These are phyloP conservation scores for Talaromyces sp. DNA, from an alignment of 2,329 filamentous ascomycete species.

Conservation along the genomic window DNA sequence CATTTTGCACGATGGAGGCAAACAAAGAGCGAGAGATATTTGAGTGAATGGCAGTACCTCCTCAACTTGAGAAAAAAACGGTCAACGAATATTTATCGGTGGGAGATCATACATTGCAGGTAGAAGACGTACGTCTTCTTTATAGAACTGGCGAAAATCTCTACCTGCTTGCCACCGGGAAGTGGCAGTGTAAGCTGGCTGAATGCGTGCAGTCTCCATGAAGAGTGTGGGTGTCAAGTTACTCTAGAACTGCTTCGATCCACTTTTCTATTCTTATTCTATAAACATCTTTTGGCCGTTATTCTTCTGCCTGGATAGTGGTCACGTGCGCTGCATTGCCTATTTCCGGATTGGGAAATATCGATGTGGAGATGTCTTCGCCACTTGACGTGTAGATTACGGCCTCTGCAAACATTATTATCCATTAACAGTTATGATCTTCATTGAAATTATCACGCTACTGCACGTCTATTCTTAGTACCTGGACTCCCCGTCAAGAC, in stretches of 20 bases:
- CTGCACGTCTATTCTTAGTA: background rate
- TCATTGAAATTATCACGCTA: background rate
- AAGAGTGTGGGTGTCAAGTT: background rate
- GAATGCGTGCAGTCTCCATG: background rate
- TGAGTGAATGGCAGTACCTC: background rate
- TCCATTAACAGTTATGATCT: background rate
- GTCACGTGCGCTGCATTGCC: background rate
- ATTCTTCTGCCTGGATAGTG: background rate
- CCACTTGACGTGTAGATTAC: background rate
- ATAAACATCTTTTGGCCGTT: background rate
- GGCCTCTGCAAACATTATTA: background rate
- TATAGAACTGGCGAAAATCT: background rate
- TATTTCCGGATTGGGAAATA: background rate
- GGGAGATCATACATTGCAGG: background rate
- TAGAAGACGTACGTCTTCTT: background rate
- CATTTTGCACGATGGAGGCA: conserved; percentile 20
- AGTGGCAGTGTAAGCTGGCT: background rate
- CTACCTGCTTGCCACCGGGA: background rate
- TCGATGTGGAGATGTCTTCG: background rate
- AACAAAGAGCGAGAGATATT: background rate
- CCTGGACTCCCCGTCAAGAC: background rate
- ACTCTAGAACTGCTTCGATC: background rate
- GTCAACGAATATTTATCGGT: background rate
- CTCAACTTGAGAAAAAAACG: background rate
- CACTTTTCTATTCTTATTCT: conserved; percentile 1